These are phyloP conservation scores for Aspergillus tamarii DNA, from an alignment of 2,329 filamentous ascomycete species.

Conservation along the genomic window DNA sequence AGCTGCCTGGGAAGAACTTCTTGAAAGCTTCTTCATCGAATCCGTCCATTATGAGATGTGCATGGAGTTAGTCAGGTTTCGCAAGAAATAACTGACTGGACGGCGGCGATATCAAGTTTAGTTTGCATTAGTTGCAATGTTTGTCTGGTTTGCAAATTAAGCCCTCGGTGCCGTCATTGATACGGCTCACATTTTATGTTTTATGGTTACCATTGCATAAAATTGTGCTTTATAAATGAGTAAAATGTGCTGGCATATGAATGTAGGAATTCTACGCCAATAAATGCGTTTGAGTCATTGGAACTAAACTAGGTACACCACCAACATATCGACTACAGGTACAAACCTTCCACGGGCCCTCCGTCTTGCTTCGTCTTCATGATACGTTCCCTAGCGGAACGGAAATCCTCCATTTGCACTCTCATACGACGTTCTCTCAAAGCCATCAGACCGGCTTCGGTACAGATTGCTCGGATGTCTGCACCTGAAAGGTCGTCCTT, in stretches of 20 bases:
- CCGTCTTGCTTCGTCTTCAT: slow-evolving; percentile 98
- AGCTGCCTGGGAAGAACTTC: slow-evolving; percentile 75
- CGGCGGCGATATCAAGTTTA: slow-evolving; percentile 21
- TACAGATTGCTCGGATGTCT: slow-evolving; percentile 99
- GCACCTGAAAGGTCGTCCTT: slow-evolving; percentile 97
- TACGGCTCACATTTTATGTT: neutral
- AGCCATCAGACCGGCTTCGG: slow-evolving; percentile 92
- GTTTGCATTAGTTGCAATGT: slow-evolving; percentile 28
- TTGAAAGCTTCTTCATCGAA: slow-evolving; percentile 52
- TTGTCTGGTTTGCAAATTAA: slow-evolving; percentile 15
- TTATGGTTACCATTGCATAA: neutral
- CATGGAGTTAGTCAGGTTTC: neutral
- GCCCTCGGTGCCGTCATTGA: neutral
- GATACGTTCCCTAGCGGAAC: slow-evolving; percentile 87
- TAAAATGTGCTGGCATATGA: slow-evolving; percentile 31
- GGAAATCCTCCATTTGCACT: slow-evolving; percentile 98
- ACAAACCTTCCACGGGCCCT: slow-evolving; percentile 89
- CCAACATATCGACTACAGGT: slow-evolving; percentile 69
- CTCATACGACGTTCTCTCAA: slow-evolving; percentile 94
- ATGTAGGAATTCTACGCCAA: slow-evolving; percentile 12
- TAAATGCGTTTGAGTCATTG: slow-evolving; percentile 11
- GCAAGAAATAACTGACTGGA: neutral
- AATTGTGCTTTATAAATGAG: neutral
- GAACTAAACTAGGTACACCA: slow-evolving; percentile 16
- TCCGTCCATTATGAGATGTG: slow-evolving; percentile 38